Evolutionary conservation across 2,329 filamentous ascomycete genomes (phyloP), one percentile per base, ranked within the genome.

Genomic region (Pyricularia grisea): DNA sequence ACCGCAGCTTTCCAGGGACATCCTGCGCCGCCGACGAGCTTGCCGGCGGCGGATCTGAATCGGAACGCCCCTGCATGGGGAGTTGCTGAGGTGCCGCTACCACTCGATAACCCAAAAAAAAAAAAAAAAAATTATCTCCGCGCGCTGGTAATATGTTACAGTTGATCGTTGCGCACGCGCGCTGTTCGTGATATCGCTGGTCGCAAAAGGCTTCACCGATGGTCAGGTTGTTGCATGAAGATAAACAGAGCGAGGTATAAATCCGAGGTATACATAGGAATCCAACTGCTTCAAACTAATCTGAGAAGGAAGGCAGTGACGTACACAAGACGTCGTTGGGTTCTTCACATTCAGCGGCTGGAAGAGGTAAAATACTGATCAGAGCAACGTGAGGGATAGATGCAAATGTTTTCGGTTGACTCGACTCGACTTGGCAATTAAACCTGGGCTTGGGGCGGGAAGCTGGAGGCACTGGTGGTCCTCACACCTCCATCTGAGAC

Each of bases 51-150:
- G 42, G 27, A 20, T 27, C 66, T 17, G 50, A 12, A 3, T 68
- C 66, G 17, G 69, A 30, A 50, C 66, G 67, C 30, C 50, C 63
- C 42, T 67, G 50, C 69, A 70, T 70, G 11, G 3, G 3, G 5
- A 14, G 60, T 28, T 25, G 1, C 27, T 17, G 60, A 28, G 6
- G 23, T 27, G 12, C 25, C 25, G 25, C 28, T 63, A 11, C 25
- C 25, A 12, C 28, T 63, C 23, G 25, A 20, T 27, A 14, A 17
- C 3, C 14, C 60, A 28, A 63, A 7, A 3, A 14, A 61, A 28
- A 27, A 33, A 33, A 33, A 33, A 2, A 33, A 33, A n/a, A n/a
- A n/a, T n/a, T n/a, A n/a, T n/a, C n/a, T n/a, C n/a, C n/a, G 60
- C 60, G 60, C 58, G 25, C 28, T 28, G 27, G 28, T 20, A 9